Conservation (phyloP, 202 grass and related monocot species). For the Dendrocalamus latiflorus region DNA sequence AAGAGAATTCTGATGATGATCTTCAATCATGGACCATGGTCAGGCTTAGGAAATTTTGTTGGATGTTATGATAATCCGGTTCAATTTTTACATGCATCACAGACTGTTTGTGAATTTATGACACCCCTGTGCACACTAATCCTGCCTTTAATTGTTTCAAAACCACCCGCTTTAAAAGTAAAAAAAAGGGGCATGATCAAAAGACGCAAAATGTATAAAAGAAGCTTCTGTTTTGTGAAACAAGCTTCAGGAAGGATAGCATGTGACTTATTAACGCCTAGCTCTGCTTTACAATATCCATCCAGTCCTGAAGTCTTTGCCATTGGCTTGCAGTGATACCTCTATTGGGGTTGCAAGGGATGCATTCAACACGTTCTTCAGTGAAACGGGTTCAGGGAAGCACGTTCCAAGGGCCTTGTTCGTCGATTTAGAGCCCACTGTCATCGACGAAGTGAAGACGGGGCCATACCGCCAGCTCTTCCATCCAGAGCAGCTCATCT, state of each 20-base stretch:
- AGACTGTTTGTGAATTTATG: not conserved
- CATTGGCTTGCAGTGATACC: constrained; percentile 47
- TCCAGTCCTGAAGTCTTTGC: not conserved
- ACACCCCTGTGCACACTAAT: not conserved
- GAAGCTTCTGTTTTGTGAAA: not conserved
- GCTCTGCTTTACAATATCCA: not conserved
- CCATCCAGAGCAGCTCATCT: constrained; percentile 85
- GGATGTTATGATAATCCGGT: not conserved
- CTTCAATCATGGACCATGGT: not conserved
- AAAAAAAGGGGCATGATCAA: not conserved
- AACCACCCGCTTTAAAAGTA: not conserved
- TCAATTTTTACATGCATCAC: not conserved
- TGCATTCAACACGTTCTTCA: constrained; percentile 91
- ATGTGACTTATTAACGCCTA: not conserved
- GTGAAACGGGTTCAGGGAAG: constrained; percentile 67
- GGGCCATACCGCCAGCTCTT: constrained; percentile 66
- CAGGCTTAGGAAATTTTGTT: not conserved
- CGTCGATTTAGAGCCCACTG: constrained; percentile 70
- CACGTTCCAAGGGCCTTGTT: constrained; percentile 75
- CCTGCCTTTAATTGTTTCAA: not conserved
- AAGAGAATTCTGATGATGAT: not conserved
- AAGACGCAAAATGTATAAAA: not conserved
- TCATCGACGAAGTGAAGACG: constrained; percentile 71
- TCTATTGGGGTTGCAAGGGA: constrained; percentile 56
- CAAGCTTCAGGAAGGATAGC: not conserved